These are phyloP conservation scores for Hirschfeldia incana DNA, from an alignment of 345 rosid species.

Conservation along the genomic window DNA sequence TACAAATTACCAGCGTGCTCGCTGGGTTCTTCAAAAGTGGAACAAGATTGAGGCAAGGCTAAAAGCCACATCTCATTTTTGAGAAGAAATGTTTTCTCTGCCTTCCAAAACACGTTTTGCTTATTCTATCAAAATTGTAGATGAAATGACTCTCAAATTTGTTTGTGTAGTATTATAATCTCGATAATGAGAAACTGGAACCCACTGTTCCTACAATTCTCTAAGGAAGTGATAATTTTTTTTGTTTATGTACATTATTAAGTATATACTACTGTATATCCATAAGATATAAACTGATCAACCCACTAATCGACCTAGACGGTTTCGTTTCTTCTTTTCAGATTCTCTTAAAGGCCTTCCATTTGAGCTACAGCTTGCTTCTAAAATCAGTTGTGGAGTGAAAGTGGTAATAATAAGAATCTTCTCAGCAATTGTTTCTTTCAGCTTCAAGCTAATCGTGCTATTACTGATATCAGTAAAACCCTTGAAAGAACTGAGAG, in stretches of 20 bases:
- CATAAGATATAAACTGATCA: too few relatives aligned
- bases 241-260: conserved; percentile 58
- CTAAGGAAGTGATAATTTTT: conserved; percentile 91
- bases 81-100: background rate
- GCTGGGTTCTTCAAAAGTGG: background rate
- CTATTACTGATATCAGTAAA: conserved; percentile 84
- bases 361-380: conserved; percentile 96
- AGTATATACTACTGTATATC: too few relatives aligned
- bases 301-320: background rate
- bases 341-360: conserved; percentile 68
- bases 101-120: background rate
- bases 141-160: too few relatives aligned
- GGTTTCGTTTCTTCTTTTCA: conserved; percentile 23
- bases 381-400: conserved; percentile 87
- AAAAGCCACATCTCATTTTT: background rate
- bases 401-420: conserved; percentile 94
- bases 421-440: conserved; percentile 92
- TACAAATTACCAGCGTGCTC: background rate
- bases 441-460: conserved; percentile 94
- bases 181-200: conserved; percentile 72
- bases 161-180: too few relatives aligned
- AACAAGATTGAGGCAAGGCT: background rate
- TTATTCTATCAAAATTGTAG: background rate
- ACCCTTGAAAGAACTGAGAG: conserved; percentile 74
- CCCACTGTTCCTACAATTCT: conserved; percentile 93